These are phyloP conservation scores for Ophiostoma triangulosporum DNA, from an alignment of 2,329 filamentous ascomycete species.

Conservation along the genomic window DNA sequence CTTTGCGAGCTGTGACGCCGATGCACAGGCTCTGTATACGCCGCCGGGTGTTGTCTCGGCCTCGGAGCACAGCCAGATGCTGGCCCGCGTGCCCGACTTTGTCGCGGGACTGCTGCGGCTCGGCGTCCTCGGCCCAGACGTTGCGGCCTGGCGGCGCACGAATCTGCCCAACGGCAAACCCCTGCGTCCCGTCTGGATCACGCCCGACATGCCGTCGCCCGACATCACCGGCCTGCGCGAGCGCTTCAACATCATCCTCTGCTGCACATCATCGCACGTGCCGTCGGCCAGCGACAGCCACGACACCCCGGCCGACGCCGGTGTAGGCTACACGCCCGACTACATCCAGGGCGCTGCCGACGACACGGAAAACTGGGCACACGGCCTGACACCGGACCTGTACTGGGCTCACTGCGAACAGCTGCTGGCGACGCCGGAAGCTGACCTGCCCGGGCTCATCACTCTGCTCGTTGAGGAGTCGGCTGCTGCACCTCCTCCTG, in stretches of 20 bases:
- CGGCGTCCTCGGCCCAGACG: slow-evolving; percentile 38
- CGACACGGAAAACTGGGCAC: slow-evolving; percentile 87
- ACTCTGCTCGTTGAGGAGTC: slow-evolving; percentile 25
- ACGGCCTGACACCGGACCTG: slow-evolving; percentile 59
- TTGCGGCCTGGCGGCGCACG: slow-evolving; percentile 27
- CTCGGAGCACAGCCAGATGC: slow-evolving; percentile 72
- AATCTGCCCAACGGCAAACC: slow-evolving; percentile 48
- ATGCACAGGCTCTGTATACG: slow-evolving; percentile 45
- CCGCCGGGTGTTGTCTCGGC: slow-evolving; percentile 58
- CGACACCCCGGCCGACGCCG: slow-evolving; percentile 21
- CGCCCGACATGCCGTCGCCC: slow-evolving; percentile 21
- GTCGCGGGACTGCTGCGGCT: slow-evolving; percentile 39
- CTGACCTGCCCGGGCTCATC: slow-evolving; percentile 43
- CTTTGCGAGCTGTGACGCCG: slow-evolving; percentile 41
- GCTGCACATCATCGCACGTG: slow-evolving; percentile 73
- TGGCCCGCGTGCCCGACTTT: slow-evolving; percentile 43
- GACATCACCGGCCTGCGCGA: slow-evolving; percentile 20
- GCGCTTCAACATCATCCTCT: slow-evolving; percentile 59
- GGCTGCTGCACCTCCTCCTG: not conserved
- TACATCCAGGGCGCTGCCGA: slow-evolving; percentile 95
- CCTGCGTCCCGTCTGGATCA: slow-evolving; percentile 67
- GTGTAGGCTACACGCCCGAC: slow-evolving; percentile 70
- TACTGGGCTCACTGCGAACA: slow-evolving; percentile 61
- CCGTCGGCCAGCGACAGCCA: slow-evolving; percentile 45
- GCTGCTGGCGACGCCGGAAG: slow-evolving; percentile 52